phyloP scores from a whole-genome alignment of 768 basidiomycete species.

The Pisolithus microcarpus region DNA sequence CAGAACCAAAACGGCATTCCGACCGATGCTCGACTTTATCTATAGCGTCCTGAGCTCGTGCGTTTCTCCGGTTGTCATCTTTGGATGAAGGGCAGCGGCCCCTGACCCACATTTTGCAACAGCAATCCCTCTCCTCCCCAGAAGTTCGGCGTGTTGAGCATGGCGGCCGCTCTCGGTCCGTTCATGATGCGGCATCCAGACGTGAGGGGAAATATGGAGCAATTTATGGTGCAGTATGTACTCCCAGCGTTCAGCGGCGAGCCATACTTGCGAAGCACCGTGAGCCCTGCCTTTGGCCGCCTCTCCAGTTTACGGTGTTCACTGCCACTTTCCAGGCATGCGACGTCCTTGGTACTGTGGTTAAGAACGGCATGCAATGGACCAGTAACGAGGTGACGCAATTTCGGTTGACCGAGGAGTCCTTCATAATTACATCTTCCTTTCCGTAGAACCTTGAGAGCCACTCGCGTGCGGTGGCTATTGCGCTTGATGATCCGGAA shows the following conservation, averaged over 20 bases:
- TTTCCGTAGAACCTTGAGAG: slow-evolving; percentile 47
- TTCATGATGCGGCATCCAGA: slow-evolving; percentile 83
- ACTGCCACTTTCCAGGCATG: slow-evolving; percentile 47
- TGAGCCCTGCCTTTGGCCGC: slow-evolving; percentile 30
- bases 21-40: slow-evolving; percentile 73
- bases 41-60: slow-evolving; percentile 65
- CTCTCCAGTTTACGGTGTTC: neutral
- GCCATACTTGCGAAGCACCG: slow-evolving; percentile 73
- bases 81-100: neutral
- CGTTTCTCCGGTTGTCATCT: slow-evolving; percentile 18
- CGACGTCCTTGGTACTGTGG: slow-evolving; percentile 71
- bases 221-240: slow-evolving; percentile 68
- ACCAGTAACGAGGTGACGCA: slow-evolving; percentile 48
- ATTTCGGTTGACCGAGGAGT: neutral
- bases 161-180: slow-evolving; percentile 66
- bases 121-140: slow-evolving; percentile 53
- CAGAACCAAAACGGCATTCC: slow-evolving; percentile 75
- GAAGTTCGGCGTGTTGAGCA: slow-evolving; percentile 79
- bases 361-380: slow-evolving; percentile 64
- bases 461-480: slow-evolving; percentile 59
- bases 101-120: slow-evolving; percentile 2
- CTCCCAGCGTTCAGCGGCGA: slow-evolving; percentile 66
- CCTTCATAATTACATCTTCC: neutral
- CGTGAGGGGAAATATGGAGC: slow-evolving; percentile 69
- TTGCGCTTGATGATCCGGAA: slow-evolving; percentile 68